These are phyloP conservation scores for Podospora anserina DNA, from an alignment of 495 filamentous ascomycete genomes.

Conservation along the genomic window DNA sequence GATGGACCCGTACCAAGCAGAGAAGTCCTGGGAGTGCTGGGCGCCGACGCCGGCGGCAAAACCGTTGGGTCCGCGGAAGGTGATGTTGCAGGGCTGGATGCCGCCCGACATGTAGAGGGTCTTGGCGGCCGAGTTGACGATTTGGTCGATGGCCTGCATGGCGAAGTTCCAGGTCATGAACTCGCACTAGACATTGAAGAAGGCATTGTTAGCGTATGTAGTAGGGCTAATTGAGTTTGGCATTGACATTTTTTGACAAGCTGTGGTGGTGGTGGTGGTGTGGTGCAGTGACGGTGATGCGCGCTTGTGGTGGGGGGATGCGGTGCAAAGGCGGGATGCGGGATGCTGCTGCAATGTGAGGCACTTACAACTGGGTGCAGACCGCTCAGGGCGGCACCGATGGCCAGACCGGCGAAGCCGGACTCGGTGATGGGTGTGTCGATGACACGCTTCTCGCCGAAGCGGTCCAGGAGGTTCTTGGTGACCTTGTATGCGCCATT, in stretches of 20 bases:
- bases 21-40: slow-evolving; percentile 98
- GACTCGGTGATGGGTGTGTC: slow-evolving; percentile 98
- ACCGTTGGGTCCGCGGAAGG: slow-evolving; percentile 97
- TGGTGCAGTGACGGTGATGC: not conserved
- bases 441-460: slow-evolving; percentile 95
- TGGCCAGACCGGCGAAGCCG: slow-evolving; percentile 87
- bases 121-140: slow-evolving; percentile 98
- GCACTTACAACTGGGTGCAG: slow-evolving; percentile 84
- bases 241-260: not conserved
- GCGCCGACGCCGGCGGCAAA: slow-evolving; percentile 94
- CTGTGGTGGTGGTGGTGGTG: not conserved
- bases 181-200: slow-evolving; percentile 63
- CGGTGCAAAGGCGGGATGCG: not conserved
- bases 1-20: slow-evolving; percentile 97
- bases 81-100: slow-evolving; percentile 99
- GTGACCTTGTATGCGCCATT: slow-evolving; percentile 99
- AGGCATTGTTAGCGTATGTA: not conserved
- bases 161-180: slow-evolving; percentile 99
- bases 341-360: not conserved
- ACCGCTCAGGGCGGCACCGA: slow-evolving; percentile 91
- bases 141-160: slow-evolving; percentile 99
- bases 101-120: slow-evolving; percentile 99
- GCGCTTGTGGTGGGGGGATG: slow-evolving; percentile 5
- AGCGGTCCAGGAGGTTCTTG: slow-evolving; percentile 92
- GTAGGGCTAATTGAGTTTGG: not conserved